Base-by-base conservation (phyloP, 176 grass and related monocot genomes). In the Paspalum notatum region DNA sequence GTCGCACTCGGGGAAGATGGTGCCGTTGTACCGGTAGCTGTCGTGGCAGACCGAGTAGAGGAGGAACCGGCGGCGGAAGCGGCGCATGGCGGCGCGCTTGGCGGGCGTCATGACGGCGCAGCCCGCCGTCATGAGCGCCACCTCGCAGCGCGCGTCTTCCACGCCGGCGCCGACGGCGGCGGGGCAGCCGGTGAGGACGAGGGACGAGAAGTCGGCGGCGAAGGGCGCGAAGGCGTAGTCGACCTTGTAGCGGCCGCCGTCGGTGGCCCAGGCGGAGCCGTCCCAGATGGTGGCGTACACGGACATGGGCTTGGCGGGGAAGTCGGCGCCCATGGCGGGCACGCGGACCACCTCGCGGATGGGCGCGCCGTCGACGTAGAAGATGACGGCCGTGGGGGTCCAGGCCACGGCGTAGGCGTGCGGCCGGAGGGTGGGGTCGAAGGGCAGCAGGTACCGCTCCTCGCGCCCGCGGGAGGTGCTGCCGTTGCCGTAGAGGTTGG, bases 251-350 rank as follows among this genome's bases (percentile, higher is more conserved):
- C 85, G 78, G 5, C 94, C 91, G 22, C 92, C 90, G 12, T 88
- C 85, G n/a, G 94, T 97, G 14, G 95, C 95, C 95, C 95, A 97
- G 39, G 81, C 61, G 11, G 92, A 94, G 22, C 92, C 95, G 73
- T 98, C 95, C 95, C 92, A 98, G 68, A 98, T 89, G 77, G 95
- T 98, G 63, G 92, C 95, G 62, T 98, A 98, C 17, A 94, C 85
- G 59, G 88, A 94, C 95, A 98, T 98, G 72, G 92, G 95, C 86
- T 98, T 98, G 51, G 78, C 53, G 1, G 95, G 95, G 76, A 83
- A 98, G 52, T 98, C 95, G 68, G 80, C 90, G 49, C 82, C 87
- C 82, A 97, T 91, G 26, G 49, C 78, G 4, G 83, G 57, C 2
- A 51, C 85, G 18, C 95, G 73, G 16, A 91, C 79, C 8, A 89